Conservation (phyloP, 495 filamentous ascomycete species). For the Aspergillus olivimuriae region DNA sequence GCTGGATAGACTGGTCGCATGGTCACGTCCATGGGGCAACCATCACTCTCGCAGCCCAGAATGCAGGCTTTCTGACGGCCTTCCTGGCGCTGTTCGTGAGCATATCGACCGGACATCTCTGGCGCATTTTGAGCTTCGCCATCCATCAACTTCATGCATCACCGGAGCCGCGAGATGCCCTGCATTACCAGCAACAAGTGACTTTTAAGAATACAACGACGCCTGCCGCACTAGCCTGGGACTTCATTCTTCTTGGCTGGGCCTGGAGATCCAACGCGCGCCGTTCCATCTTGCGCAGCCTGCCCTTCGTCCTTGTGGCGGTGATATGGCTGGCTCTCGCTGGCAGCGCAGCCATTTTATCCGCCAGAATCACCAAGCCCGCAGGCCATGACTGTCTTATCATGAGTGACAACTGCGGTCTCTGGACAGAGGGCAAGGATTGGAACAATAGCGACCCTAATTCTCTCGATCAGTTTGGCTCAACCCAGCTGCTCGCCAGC, state of each 20-base stretch:
- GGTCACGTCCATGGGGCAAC: constrained; percentile 31
- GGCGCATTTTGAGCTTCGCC: constrained; percentile 31
- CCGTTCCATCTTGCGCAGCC: not conserved
- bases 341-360: not conserved
- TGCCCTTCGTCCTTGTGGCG: not conserved
- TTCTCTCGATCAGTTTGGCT: not conserved
- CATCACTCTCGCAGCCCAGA: constrained; percentile 24
- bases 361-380: not conserved
- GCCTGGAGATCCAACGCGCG: not conserved
- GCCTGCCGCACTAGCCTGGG: not conserved
- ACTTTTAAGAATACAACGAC: not conserved
- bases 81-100: constrained; percentile 36
- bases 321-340: not conserved
- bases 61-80: constrained; percentile 32
- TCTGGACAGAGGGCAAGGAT: not conserved
- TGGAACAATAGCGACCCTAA: not conserved
- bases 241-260: not conserved
- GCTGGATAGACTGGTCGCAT: constrained; percentile 40
- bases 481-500: not conserved
- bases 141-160: constrained; percentile 28
- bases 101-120: constrained; percentile 25
- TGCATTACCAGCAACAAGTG: constrained; percentile 2
- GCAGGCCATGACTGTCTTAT: not conserved
- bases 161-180: constrained; percentile 1
- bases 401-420: not conserved